These are phyloP conservation scores for Colletotrichum cuscutae DNA, from an alignment of 2,329 filamentous ascomycete species.

Conservation along the genomic window DNA sequence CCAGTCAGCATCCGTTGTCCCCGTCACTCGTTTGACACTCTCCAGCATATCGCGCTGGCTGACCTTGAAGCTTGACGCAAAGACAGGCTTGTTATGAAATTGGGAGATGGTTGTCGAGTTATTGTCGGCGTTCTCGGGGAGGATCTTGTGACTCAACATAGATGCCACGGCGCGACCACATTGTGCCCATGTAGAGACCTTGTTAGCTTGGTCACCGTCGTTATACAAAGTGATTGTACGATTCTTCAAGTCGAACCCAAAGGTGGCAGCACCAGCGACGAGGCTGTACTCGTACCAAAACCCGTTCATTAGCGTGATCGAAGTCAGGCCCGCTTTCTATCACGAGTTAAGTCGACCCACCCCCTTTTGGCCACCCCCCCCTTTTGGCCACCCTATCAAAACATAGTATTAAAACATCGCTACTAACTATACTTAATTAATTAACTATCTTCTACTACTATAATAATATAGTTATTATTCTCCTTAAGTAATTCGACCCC, in stretches of 20 bases:
- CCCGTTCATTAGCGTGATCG: constrained; percentile 50
- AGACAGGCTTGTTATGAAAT: constrained; percentile 58
- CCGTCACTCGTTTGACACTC: constrained; percentile 66
- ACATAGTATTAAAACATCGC: no score
- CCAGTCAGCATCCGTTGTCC: constrained; percentile 70
- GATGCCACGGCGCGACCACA: constrained; percentile 52
- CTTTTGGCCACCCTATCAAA: no score
- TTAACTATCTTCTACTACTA: no score
- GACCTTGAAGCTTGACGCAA: constrained; percentile 65
- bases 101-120: constrained; percentile 30
- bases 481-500: no score
- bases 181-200: constrained; percentile 69
- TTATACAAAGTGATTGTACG: constrained; percentile 55
- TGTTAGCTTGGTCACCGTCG: constrained; percentile 65
- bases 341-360: no score
- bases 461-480: no score
- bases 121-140: not conserved
- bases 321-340: not conserved
- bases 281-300: constrained; percentile 67
- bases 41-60: constrained; percentile 74
- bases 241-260: constrained; percentile 61
- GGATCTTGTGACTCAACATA: constrained; percentile 50
- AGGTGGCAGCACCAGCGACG: constrained; percentile 42
- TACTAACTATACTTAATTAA: no score
- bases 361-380: no score